Evolutionary conservation across 2,329 filamentous ascomycete species (phyloP).

Genomic region (Trichoderma pleuroti): DNA sequence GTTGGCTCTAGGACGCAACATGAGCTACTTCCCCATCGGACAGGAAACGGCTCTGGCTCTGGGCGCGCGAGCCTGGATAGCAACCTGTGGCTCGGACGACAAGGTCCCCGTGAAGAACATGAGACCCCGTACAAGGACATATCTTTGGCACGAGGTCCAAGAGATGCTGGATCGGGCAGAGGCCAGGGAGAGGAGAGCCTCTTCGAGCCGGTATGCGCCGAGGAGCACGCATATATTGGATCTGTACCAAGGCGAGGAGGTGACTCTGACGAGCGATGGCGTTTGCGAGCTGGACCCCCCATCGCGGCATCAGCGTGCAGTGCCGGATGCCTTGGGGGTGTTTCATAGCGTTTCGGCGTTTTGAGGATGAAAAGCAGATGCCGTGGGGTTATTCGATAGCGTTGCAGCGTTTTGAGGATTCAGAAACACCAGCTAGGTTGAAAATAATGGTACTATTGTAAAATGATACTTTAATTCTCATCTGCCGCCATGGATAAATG

Average conservation of each 20-base stretch:
- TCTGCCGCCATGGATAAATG: not conserved
- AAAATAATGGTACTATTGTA: not conserved
- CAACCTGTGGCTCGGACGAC: conserved; percentile 55
- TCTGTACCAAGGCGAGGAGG: conserved; percentile 42
- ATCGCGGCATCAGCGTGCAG: not conserved
- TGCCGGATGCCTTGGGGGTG: not conserved
- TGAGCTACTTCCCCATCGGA: conserved; percentile 56
- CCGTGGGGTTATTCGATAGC: no score
- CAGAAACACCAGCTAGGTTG: not conserved
- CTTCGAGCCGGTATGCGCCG: not conserved
- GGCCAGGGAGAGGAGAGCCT: conserved; percentile 10
- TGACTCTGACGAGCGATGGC: conserved; percentile 41
- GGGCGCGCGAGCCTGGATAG: conserved; percentile 56
- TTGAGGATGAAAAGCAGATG: no score
- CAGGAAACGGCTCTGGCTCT: conserved; percentile 52
- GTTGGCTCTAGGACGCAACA: conserved; percentile 56
- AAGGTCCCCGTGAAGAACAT: conserved; percentile 46
- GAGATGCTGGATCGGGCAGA: conserved; percentile 27
- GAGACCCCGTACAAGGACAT: not conserved
- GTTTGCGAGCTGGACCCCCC: conserved; percentile 25
- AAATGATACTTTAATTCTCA: not conserved
- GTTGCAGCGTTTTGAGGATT: not conserved
- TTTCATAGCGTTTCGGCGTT: not conserved
- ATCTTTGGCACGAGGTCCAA: conserved; percentile 40
- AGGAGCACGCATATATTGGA: conserved; percentile 40